Evolutionary conservation across 441 rosid genomes (phyloP), one percentile per base, ranked within the genome.

Genomic region (Aquilaria agallochum): DNA sequence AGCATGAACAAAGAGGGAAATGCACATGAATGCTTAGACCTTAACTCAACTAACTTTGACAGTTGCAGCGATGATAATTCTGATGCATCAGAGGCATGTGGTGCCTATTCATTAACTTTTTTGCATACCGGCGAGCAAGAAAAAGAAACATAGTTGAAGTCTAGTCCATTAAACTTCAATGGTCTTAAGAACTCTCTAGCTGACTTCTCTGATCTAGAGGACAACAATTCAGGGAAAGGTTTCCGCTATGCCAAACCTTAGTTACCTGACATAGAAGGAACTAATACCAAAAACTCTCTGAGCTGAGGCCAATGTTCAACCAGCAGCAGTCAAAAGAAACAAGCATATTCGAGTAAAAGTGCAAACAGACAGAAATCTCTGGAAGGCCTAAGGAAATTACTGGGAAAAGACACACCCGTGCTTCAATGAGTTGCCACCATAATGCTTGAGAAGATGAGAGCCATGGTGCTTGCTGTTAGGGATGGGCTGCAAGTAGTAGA

Each of bases 361-460:
- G 62, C 30, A 81, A 79, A 76, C 68, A 74, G 64, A 53, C 80
- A 62, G 53, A 85, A 82, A 74, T 83, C 87, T 63, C 91, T 92
- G 10, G 78, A 80, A 59, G 93, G 95, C 46, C 56, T 92, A 42
- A 59, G 81, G 58, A 92, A 92, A 66, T 81, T 92, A 62, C 81
- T 95, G 3, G 99, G 92, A n/a, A 98, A 95, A 79, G 99, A 95
- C 63, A 95, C 97, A 40, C 93, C 92, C 0, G 85, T 95, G 61
- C 93, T 95, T 42, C 99, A 92, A 74, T 79, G 90, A 72, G 99
- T 95, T 30, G 98, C 98, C n/a, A 83, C 90, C 33, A 87, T 88
- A 76, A 90, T 95, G 95, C 83, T 92, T 42, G 93, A 88, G 78
- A 92, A 88, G 73, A 77, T 87, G 81, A 97, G 99, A 56, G 99